Base-by-base conservation (phyloP, 768 basidiomycete genomes). In the Kwoniella sp. region DNA sequence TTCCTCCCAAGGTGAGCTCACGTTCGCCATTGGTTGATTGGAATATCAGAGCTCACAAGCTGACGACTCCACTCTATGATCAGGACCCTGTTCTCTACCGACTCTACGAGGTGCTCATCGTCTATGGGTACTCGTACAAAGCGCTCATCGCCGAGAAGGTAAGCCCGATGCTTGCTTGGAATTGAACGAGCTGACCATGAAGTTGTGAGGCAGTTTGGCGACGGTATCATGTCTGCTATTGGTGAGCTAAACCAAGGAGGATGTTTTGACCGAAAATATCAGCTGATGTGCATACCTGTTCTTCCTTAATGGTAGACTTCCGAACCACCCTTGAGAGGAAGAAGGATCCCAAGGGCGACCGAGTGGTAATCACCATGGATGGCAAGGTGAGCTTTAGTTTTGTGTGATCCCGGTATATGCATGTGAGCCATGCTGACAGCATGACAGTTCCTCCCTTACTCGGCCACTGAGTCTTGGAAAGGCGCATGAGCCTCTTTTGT, bases 161-260 rank as follows among this genome's bases (percentile, higher is more conserved):
- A 47, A 59, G 63, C 25, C 4, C 29, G n/a, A 45, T 45, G 15
- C 8, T 23, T 23, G 38, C 59, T 28, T 48, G 2, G 58, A 29
- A 47, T n/a, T n/a, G n/a, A n/a, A n/a, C n/a, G n/a, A n/a, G n/a
- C n/a, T n/a, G n/a, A n/a, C n/a, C n/a, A n/a, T n/a, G n/a, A n/a
- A n/a, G n/a, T 41, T 53, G 23, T 29, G n/a, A 29, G 20, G 15
- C 61, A 76, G 72, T 78, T 78, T 37, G 77, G 77, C 13, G 77
- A 79, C 60, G 77, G 77, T 31, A 79, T 79, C 66, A 79, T 79
- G 77, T 75, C 73, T 17, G 77, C 77, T 20, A 79, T 79, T 34
- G 69, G 66, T 59, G 34, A 57, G 62, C 25, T 50, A 30, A n/a
- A 15, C n/a, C 52, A 56, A 23, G 13, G n/a, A n/a, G n/a, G n/a